Evolutionary conservation across 371 early-diverging fungal genomes (phyloP).

Genomic region (Actinomortierella wolfii): DNA sequence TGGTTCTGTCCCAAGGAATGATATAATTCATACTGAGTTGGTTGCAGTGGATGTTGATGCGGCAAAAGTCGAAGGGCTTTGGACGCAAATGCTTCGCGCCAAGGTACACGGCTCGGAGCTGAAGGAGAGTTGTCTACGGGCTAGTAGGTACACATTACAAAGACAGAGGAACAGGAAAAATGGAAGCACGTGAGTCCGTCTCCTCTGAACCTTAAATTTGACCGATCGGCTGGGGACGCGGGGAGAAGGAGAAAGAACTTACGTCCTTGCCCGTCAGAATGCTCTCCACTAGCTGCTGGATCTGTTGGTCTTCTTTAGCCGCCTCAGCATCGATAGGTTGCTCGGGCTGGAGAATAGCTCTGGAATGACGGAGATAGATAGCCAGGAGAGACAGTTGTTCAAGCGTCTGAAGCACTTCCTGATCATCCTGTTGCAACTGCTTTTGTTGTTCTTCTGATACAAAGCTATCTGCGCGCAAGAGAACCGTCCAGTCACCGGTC

Average conservation of each 20-base stretch:
- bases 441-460: background rate
- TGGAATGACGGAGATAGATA: conserved; percentile 28
- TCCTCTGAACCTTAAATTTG: no score
- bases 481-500: conserved; percentile 36
- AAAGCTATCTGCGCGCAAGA: conserved; percentile 12
- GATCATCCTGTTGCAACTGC: conserved; percentile 12
- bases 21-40: conserved; percentile 7
- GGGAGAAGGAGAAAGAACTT: conserved; percentile 10
- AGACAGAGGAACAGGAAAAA: no score
- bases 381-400: conserved; percentile 31
- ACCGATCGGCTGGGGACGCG: background rate
- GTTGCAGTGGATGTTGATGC: conserved; percentile 28
- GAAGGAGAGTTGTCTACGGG: no score
- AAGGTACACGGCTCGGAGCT: no score
- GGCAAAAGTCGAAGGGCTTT: conserved; percentile 29
- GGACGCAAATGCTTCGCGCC: no score
- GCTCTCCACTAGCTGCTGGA: conserved; percentile 26
- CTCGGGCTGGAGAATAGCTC: no score
- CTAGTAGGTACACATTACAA: no score
- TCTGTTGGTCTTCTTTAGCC: conserved; percentile 13
- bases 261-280: conserved; percentile 15
- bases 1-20: background rate
- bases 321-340: background rate
- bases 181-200: no score
- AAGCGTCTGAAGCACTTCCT: conserved; percentile 20